Evolutionary conservation across 202 grass and related monocot species (phyloP), one percentile per base, ranked within the genome.

Genomic region (Saccharum hybrid): DNA sequence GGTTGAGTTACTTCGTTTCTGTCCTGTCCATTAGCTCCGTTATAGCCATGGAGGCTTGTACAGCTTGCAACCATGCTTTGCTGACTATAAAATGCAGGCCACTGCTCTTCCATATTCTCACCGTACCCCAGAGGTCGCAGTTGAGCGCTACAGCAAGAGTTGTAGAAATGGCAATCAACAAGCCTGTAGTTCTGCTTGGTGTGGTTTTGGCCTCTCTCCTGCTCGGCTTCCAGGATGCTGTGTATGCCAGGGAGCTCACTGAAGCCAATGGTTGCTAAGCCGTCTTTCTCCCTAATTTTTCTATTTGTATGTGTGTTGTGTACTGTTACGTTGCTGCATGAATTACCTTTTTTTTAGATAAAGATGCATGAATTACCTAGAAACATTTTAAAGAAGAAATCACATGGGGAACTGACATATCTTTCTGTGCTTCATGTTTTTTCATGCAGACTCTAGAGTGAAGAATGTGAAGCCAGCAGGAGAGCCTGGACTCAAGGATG

Each of bases 131-230:
- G 0, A 26, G 3, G 21, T 10, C 3, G 8, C 0, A 11, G 21
- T 61, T 26, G 21, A 61, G 56, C 9, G 21, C 52, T 57, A 57
- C 13, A 60, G 38, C 49, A 14, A 7, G 7, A 60, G 8, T 49
- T 31, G 23, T 7, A 63, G 54, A 70, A 48, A 86, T 86, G 79
- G 60, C 48, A 1, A 1, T 21, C 31, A 81, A 84, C 22, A 87
- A 84, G 69, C 63, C 63, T 23, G 4, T 37, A 10, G 4, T 84
- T 87, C 39, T 80, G 14, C 42, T 90, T 21, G 63, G 84, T 75
- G 34, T 87, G 10, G 7, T 86, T n/a, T 60, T 87, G n/a, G 84
- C 75, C 18, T 78, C 80, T 57, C 28, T 80, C 37, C 41, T 90
- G 26, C 42, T 79, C 21, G 1, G 54, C 49, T 71, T 15, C 63